phyloP scores from a whole-genome alignment of 805 yeast genomes.

The Cyberlindnera lachancei region DNA sequence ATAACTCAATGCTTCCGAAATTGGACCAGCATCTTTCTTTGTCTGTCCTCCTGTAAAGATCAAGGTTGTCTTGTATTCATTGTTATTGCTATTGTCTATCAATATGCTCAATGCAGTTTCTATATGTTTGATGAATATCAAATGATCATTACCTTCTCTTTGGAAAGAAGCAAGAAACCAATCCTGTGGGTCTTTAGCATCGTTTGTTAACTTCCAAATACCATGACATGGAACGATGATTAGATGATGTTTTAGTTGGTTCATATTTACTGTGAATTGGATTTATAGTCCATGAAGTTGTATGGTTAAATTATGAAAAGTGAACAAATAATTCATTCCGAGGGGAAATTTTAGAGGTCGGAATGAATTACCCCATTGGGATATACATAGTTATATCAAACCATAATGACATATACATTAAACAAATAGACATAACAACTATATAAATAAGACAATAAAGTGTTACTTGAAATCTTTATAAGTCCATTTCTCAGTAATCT shows the following conservation, averaged over 20 bases:
- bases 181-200: conserved; percentile 42
- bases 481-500: conserved; percentile 87
- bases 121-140: conserved; percentile 58
- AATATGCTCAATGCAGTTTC: conserved; percentile 33
- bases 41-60: conserved; percentile 67
- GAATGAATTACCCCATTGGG: no score
- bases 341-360: no score
- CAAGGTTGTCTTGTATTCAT: conserved; percentile 31
- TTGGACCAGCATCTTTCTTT: conserved; percentile 42
- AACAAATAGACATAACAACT: no score
- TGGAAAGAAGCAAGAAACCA: conserved; percentile 71
- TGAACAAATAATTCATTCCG: no score
- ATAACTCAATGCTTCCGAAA: conserved; percentile 59
- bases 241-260: no score
- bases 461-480: conserved; percentile 76
- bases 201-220: conserved; percentile 42
- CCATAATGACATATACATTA: no score
- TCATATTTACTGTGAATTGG: no score
- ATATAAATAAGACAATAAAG: no score
- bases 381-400: no score
- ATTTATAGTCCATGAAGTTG: no score
- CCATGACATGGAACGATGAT: conserved; percentile 59
- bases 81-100: no score
- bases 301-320: no score
- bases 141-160: conserved; percentile 59